phyloP scores from a whole-genome alignment of 805 yeast genomes.

The Phaffomyces thermotolerans region DNA sequence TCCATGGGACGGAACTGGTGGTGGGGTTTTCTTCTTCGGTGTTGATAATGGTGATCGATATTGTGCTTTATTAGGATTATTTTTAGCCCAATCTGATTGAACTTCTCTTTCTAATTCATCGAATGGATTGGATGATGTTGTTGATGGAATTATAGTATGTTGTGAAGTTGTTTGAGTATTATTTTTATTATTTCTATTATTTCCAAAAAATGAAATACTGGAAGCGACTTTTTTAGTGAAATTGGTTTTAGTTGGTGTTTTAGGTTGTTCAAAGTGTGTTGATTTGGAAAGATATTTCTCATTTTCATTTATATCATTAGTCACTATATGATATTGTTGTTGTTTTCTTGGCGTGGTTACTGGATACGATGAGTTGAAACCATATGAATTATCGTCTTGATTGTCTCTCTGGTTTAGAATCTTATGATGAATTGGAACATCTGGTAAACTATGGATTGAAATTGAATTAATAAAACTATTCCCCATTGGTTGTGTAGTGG shows the following conservation, averaged over 20 bases:
- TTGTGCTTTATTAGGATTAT: conserved; percentile 6
- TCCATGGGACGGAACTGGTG: conserved; percentile 24
- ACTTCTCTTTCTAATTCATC: conserved; percentile 29
- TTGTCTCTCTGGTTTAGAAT: too few species aligned
- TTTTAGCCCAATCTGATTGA: conserved; percentile 24
- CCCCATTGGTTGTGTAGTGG: too few species aligned
- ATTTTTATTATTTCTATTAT: not conserved
- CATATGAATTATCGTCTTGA: too few species aligned
- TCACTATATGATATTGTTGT: conserved; percentile 1
- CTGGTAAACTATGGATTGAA: conserved; percentile 19
- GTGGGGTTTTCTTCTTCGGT: conserved; percentile 10
- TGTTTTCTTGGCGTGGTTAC: too few species aligned
- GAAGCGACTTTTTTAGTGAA: conserved; percentile 15
- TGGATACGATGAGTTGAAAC: too few species aligned
- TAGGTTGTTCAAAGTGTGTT: too few species aligned
- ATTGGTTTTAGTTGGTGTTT: not conserved
- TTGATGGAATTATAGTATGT: not conserved
- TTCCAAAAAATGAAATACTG: conserved; percentile 3
- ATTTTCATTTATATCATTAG: not conserved
- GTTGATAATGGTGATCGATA: conserved; percentile 1
- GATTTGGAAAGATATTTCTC: not conserved
- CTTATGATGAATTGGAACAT: conserved; percentile 14
- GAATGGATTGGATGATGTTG: conserved; percentile 18
- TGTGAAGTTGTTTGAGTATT: not conserved
- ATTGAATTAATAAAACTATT: conserved; percentile 1